Percentiles rank a stretch among this genome's conserved stretches.
Evolutionary conservation across 2,329 filamentous ascomycete genomes (phyloP).

Genomic region (Botryotinia calthae): DNA sequence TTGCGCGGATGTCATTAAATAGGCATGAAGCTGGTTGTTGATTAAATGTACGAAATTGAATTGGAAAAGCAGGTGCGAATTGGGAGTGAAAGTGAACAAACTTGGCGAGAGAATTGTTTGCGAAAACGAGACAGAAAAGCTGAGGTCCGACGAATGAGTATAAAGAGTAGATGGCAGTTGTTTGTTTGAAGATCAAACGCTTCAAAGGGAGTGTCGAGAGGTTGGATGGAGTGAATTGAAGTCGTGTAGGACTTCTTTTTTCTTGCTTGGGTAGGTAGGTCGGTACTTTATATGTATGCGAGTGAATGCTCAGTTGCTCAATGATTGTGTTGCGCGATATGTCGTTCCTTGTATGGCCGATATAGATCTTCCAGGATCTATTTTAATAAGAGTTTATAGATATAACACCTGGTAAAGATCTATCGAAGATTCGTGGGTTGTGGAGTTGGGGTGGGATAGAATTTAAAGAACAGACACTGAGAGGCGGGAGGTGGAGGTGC

Average conservation of each 20-base stretch:
- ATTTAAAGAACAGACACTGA: not conserved
- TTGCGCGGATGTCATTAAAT: slow-evolving; percentile 39
- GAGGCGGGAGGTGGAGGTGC: not conserved
- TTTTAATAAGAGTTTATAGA: not conserved
- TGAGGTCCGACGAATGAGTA: not conserved
- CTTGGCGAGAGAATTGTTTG: slow-evolving; percentile 3
- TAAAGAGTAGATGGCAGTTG: not conserved
- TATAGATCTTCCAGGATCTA: slow-evolving; percentile 22
- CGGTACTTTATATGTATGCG: not conserved
- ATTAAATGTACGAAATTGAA: not conserved
- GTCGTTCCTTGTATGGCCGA: not conserved
- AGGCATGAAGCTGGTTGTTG: slow-evolving; percentile 28
- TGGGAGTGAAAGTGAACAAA: not conserved
- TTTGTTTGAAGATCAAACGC: not conserved
- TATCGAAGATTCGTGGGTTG: slow-evolving; percentile 1
- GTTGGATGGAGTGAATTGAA: not conserved
- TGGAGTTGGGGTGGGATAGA: not conserved
- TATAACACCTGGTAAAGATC: not conserved
- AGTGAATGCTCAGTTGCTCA: slow-evolving; percentile 19
- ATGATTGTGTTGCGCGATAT: slow-evolving; percentile 4
- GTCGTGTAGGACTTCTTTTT: not conserved
- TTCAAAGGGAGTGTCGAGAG: slow-evolving; percentile 1
- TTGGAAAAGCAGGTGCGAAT: slow-evolving; percentile 12
- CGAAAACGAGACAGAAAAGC: not conserved
- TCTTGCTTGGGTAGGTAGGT: not conserved